These are phyloP conservation scores for Daldinia grandis DNA, from an alignment of 495 filamentous ascomycete genomes.

Conservation along the genomic window DNA sequence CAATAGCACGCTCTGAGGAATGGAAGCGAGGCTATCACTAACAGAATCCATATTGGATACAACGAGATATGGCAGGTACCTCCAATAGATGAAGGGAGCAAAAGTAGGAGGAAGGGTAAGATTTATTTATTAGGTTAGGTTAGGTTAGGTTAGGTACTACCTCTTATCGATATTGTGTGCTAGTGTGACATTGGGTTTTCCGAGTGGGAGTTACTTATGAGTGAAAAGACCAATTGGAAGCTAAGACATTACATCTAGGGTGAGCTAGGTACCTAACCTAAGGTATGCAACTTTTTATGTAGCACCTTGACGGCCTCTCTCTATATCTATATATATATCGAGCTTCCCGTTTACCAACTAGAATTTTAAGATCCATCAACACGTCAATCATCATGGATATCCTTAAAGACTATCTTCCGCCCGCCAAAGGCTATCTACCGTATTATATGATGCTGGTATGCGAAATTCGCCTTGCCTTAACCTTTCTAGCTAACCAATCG, in stretches of 20 bases:
- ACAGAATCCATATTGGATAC: constrained; percentile 49
- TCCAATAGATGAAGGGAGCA: background rate
- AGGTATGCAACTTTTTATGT: background rate
- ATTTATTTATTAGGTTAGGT: too few species aligned
- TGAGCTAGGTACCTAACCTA: constrained; percentile 2
- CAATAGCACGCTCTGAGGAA: constrained; percentile 51
- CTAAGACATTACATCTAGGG: background rate
- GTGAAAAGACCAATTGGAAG: background rate
- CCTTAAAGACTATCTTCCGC: constrained; percentile 50
- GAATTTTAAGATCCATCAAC: background rate
- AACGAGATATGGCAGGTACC: background rate
- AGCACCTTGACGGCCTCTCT: constrained; percentile 1
- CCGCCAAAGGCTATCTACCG: constrained; percentile 55
- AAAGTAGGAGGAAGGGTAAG: constrained; percentile 1
- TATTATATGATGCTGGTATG: constrained; percentile 60
- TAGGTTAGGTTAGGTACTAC: too few species aligned
- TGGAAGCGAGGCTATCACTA: constrained; percentile 44
- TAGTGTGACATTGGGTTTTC: background rate
- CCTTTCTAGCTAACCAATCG: background rate
- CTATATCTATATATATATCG: background rate
- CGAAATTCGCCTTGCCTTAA: constrained; percentile 4
- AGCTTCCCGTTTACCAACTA: background rate
- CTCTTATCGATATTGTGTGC: background rate
- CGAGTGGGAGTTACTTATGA: background rate
- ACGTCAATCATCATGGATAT: constrained; percentile 45